Percentiles rank a stretch among this genome's conserved stretches.
phyloP scores from a whole-genome alignment of 225 moss, liverwort and hornwort genomes.

The Climacium dendroides region DNA sequence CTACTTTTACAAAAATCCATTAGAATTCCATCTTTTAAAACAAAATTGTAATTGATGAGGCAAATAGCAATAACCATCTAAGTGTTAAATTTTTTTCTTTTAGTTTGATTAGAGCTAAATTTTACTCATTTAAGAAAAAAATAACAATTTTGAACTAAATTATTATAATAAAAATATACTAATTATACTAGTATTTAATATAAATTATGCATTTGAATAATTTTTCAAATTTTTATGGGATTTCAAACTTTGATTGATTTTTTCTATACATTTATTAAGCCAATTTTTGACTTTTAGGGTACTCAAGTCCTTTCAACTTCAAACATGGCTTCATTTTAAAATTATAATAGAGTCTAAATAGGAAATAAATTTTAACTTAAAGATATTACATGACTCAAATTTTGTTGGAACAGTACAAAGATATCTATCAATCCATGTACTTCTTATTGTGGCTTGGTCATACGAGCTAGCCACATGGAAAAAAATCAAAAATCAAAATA shows the following conservation, averaged over 20 bases:
- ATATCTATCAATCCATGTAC: neutral
- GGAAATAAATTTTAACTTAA: neutral
- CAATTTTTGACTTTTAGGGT: neutral
- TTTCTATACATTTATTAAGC: too few species aligned
- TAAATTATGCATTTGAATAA: neutral
- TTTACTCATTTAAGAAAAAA: neutral
- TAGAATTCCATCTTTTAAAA: neutral
- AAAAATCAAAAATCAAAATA: neutral
- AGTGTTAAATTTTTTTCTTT: neutral
- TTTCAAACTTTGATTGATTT: neutral
- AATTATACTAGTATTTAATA: too few species aligned
- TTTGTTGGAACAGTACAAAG: too few species aligned
- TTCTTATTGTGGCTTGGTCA: neutral
- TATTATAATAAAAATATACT: neutral
- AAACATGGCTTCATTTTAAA: neutral
- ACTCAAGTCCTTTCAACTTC: neutral
- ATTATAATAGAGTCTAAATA: neutral
- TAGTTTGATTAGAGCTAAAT: neutral
- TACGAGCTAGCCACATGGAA: too few species aligned
- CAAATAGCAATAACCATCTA: rapidly evolving
- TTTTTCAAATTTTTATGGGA: neutral
- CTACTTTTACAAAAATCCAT: neutral
- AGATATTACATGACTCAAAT: neutral
- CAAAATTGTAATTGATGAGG: neutral
- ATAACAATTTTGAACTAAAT: neutral